These are phyloP conservation scores for Chlorella vulgaris DNA, from an alignment of 139 green algal genomes.

Conservation along the genomic window DNA sequence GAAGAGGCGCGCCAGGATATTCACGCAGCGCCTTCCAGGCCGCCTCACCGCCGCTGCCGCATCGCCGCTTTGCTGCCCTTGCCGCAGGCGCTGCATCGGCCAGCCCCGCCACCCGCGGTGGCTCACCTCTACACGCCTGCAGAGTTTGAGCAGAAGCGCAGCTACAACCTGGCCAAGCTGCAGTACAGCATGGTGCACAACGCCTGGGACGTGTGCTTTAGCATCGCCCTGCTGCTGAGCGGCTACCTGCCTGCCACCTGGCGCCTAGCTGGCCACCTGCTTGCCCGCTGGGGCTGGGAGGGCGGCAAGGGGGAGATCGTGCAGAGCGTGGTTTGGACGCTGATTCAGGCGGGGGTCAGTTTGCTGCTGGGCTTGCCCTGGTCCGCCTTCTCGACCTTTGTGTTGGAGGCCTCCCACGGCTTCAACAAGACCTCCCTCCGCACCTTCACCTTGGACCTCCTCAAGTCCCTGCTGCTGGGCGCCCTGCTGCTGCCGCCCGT, in stretches of 20 bases:
- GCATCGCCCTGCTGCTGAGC: slow-evolving; percentile 8
- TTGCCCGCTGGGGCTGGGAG: not conserved
- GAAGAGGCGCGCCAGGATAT: no score
- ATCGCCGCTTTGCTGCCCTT: not conserved
- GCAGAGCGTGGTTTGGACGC: slow-evolving; percentile 62
- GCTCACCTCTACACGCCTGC: slow-evolving; percentile 34
- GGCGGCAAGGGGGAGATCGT: slow-evolving; percentile 57
- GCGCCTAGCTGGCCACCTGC: not conserved
- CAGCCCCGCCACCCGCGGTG: slow-evolving; percentile 46
- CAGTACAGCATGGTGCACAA: slow-evolving; percentile 40
- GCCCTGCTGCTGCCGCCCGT: slow-evolving; percentile 76
- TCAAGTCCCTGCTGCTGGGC: slow-evolving; percentile 67
- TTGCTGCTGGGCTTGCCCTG: slow-evolving; percentile 70
- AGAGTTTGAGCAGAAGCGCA: slow-evolving; percentile 64
- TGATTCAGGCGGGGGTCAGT: slow-evolving; percentile 39
- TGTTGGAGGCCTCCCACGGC: slow-evolving; percentile 80
- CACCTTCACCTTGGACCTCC: slow-evolving; percentile 73
- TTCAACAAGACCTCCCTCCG: slow-evolving; percentile 91
- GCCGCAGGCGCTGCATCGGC: not conserved
- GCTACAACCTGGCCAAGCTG: slow-evolving; percentile 77
- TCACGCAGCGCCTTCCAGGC: not conserved
- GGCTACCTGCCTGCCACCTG: slow-evolving; percentile 44
- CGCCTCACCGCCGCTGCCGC: not conserved
- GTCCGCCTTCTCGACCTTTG: slow-evolving; percentile 81
- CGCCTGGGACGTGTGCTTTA: slow-evolving; percentile 48